Conservation (phyloP, 495 filamentous ascomycete species). For the Hypoxylon trugodes region DNA sequence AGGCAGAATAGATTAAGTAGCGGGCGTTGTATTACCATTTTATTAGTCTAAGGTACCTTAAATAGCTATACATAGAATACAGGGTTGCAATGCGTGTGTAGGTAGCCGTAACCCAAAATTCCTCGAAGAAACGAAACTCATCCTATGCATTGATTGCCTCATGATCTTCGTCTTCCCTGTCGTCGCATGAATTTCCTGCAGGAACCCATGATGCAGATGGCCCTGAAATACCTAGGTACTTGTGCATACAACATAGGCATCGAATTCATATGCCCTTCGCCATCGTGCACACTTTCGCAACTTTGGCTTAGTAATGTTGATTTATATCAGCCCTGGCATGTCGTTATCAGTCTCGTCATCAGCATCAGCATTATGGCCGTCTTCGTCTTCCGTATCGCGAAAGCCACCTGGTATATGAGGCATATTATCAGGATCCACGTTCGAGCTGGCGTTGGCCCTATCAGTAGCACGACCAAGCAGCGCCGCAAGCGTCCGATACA, state of each 20-base stretch:
- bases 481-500: no score
- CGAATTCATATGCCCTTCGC: neutral
- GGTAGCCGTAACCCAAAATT: no score
- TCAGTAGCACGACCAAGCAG: no score
- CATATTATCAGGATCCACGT: no score
- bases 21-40: no score
- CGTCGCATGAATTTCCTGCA: slow-evolving; percentile 14
- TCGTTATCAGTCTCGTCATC: slow-evolving; percentile 35
- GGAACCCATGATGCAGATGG: slow-evolving; percentile 6
- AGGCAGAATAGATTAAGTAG: no score
- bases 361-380: neutral
- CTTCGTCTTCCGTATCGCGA: neutral
- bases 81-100: neutral
- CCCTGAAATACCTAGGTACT: neutral
- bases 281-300: neutral
- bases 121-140: no score
- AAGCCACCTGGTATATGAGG: no score
- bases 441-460: no score
- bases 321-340: slow-evolving; percentile 16
- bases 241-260: slow-evolving; percentile 11
- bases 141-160: slow-evolving; percentile 16
- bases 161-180: slow-evolving; percentile 26
- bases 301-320: neutral
- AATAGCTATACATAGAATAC: neutral
- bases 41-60: no score